Percentiles rank a stretch among this genome's conserved stretches.
Conservation (phyloP, 192 early-diverging fungal genomes). For the Paraglomus occultum region DNA sequence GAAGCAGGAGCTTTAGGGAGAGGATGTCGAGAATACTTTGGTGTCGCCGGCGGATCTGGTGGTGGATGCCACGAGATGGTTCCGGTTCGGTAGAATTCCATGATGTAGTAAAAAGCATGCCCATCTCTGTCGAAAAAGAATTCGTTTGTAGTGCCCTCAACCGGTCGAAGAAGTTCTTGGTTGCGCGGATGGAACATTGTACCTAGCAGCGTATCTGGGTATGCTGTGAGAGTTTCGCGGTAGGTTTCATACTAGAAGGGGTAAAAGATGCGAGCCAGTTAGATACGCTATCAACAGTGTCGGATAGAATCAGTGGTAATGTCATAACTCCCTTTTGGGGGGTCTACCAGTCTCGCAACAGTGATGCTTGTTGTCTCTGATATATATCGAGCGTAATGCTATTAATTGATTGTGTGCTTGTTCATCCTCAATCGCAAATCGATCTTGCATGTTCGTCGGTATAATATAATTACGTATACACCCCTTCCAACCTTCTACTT, state of each 20-base stretch:
- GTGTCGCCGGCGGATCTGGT: neutral
- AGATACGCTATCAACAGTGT: no score
- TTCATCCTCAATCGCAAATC: no score
- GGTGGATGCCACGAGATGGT: constrained; percentile 7
- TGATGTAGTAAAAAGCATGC: constrained; percentile 19
- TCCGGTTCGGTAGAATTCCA: constrained; percentile 31
- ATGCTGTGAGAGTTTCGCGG: constrained; percentile 21
- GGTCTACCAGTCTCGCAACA: no score
- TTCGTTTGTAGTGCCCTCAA: constrained; percentile 17
- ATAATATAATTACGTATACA: no score
- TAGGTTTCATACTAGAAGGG: constrained; percentile 19
- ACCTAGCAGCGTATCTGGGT: constrained; percentile 26
- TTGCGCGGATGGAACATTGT: constrained; percentile 30
- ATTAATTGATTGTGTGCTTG: no score
- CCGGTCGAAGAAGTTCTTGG: constrained; percentile 16
- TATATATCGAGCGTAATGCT: no score
- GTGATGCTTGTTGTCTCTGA: no score
- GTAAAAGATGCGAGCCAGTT: neutral
- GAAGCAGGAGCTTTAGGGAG: neutral
- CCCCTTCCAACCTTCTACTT: neutral
- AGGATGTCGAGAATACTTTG: neutral
- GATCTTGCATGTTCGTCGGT: no score
- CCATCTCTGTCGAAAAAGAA: constrained; percentile 31
- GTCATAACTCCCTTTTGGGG: no score
- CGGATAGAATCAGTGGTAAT: no score